Evolutionary conservation across 331 rosid genomes (phyloP).

Genomic region (Pyrus hybrid): DNA sequence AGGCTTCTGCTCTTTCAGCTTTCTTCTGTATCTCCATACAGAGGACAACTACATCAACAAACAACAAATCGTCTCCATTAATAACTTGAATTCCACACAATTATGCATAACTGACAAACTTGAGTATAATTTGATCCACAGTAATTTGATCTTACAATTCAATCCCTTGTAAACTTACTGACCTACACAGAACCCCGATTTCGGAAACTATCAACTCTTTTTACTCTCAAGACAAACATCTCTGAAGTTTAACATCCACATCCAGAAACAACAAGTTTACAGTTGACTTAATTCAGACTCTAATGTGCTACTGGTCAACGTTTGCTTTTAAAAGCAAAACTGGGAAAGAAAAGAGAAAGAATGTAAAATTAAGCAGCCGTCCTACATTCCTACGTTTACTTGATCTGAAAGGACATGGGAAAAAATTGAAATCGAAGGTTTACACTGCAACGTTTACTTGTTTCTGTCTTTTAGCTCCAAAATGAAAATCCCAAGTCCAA

Average conservation of each 20-base stretch:
- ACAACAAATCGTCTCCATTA: neutral
- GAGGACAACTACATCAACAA: conserved; percentile 57
- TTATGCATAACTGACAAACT: neutral
- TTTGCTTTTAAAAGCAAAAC: neutral
- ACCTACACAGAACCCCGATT: neutral
- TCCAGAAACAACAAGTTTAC: neutral
- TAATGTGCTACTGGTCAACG: neutral
- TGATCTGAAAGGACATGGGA: neutral
- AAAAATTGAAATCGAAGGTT: neutral
- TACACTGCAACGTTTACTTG: neutral
- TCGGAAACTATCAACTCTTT: neutral
- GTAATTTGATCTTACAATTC: no score
- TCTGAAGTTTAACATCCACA: neutral
- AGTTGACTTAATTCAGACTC: neutral
- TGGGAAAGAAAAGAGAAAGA: neutral
- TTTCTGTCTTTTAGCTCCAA: conserved; percentile 1
- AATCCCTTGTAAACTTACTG: no score
- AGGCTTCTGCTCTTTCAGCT: conserved; percentile 71
- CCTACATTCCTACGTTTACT: neutral
- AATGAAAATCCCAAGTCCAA: neutral
- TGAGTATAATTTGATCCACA: no score
- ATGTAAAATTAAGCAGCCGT: neutral
- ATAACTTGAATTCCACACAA: neutral
- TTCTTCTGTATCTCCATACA: conserved; percentile 82
- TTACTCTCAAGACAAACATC: neutral